Evolutionary conservation across 2,329 filamentous ascomycete species (phyloP).

Genomic region (Penicillium sp.): DNA sequence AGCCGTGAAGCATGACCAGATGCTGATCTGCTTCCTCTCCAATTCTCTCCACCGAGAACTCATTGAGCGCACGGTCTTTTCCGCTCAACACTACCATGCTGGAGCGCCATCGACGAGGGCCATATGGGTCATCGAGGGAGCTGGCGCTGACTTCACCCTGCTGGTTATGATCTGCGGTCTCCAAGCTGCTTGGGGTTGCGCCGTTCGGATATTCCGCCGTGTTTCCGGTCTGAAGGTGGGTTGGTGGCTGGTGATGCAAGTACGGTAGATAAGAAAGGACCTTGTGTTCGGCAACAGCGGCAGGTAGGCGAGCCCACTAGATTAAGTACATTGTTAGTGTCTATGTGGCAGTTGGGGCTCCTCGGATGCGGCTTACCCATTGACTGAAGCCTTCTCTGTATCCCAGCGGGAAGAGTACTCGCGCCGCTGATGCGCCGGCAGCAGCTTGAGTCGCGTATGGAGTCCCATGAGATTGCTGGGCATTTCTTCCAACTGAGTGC

Average conservation of each 20-base stretch:
- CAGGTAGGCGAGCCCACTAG: constrained; percentile 81
- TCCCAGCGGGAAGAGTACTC: constrained; percentile 68
- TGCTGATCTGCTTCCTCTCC: constrained; percentile 78
- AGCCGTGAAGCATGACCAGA: constrained; percentile 93
- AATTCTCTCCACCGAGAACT: constrained; percentile 82
- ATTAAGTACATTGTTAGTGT: constrained; percentile 17
- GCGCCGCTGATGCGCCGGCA: constrained; percentile 29
- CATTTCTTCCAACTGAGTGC: constrained; percentile 15
- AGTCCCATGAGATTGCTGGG: constrained; percentile 14
- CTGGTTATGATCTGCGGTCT: constrained; percentile 37
- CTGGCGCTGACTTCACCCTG: constrained; percentile 47
- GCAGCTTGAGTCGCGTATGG: constrained; percentile 35
- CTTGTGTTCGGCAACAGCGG: constrained; percentile 77
- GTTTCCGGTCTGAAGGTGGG: constrained; percentile 60
- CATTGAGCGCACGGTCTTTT: constrained; percentile 83
- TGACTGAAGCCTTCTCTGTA: constrained; percentile 90
- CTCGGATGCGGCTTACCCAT: constrained; percentile 61
- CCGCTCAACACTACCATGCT: constrained; percentile 79
- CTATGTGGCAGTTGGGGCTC: constrained; percentile 5
- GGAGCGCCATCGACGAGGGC: constrained; percentile 79
- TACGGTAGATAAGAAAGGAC: constrained; percentile 84
- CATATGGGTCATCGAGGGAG: constrained; percentile 67
- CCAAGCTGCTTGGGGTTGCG: constrained; percentile 30
- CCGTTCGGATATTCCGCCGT: constrained; percentile 28
- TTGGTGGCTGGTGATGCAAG: constrained; percentile 64